Base-by-base conservation (phyloP, 805 yeast species). In the Pichia sporocuriosa region DNA sequence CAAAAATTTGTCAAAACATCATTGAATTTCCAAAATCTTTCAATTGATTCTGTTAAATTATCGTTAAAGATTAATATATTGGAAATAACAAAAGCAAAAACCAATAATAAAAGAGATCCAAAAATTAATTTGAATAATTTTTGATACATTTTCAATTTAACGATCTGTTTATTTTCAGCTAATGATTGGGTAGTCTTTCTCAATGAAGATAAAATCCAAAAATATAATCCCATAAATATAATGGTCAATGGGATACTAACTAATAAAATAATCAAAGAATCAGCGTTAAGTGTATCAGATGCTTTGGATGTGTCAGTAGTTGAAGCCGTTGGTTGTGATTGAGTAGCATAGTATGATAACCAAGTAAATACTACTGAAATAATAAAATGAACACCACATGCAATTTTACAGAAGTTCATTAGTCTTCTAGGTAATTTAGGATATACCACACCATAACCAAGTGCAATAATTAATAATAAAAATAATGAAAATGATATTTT, bases 381-480 rank as follows among this genome's bases (percentile, higher is more conserved):
- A 17, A 72, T 65, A 43, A 79, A 80, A 46, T 79, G 83, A 13
- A 73, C 62, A 5, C 58, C 72, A 1, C 84, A 75, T 39, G 81
- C 69, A 12, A 77, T 59, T 54, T 79, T 73, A 59, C 86, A 77
- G 59, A 71, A 78, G 54, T 79, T 68, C 96, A 93, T 86, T 23
- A 72, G 55, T 42, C 77, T 75, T 59, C 77, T 76, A 35, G 88
- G 84, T 46, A 93, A 72, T 48, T 88, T 82, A 35, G 96, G 88
- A 56, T 77, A 79, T 37, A 93, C 97, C 36, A 93, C 88, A 48
- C 97, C 97, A 63, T 89, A 93, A 31, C 99, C 99, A 50, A 89
- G 69, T 12, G 94, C 73, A 42, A 93, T 90, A 53, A 87, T 81
- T 49, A 90, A 69, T 42, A 93, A 69, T 54, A 93, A 66, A 66